These are phyloP conservation scores for Misopates orontium DNA, from an alignment of 257 asterid species.

Conservation along the genomic window DNA sequence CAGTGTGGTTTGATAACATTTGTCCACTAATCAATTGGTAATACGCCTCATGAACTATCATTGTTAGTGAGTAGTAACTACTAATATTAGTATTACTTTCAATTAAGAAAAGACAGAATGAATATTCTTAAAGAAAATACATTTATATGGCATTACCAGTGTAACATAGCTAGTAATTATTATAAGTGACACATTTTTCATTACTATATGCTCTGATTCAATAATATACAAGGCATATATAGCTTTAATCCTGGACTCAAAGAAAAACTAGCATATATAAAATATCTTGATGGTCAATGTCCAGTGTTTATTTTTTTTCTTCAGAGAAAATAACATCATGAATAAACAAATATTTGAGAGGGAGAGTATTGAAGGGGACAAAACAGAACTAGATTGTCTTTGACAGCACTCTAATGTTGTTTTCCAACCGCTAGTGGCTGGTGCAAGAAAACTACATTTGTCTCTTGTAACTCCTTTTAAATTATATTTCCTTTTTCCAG, in stretches of 20 bases:
- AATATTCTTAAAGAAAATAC: too few relatives aligned
- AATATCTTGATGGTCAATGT: neutral
- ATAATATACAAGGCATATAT: too few relatives aligned
- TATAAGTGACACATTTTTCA: too few relatives aligned
- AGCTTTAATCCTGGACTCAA: too few relatives aligned
- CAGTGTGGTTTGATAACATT: neutral
- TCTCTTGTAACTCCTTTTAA: neutral
- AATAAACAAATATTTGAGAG: conserved; percentile 3
- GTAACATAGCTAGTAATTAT: too few relatives aligned
- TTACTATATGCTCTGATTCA: too few relatives aligned
- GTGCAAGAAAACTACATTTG: neutral
- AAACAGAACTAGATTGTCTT: conserved; percentile 34
- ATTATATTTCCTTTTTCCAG: neutral
- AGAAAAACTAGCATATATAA: neutral
- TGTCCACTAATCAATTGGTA: too few relatives aligned
- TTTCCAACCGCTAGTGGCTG: conserved; percentile 31
- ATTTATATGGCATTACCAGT: too few relatives aligned
- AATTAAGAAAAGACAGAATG: too few relatives aligned
- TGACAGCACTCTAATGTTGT: conserved; percentile 38
- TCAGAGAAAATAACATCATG: neutral
- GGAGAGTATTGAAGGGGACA: neutral
- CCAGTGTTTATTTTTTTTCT: neutral
- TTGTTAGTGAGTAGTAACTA: too few relatives aligned
- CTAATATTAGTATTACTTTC: too few relatives aligned
- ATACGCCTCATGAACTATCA: too few relatives aligned